Evolutionary conservation across 1,284 basidiomycete genomes (phyloP), one percentile per base, ranked within the genome.

Genomic region (Cutaneotrichosporon cavernicola): DNA sequence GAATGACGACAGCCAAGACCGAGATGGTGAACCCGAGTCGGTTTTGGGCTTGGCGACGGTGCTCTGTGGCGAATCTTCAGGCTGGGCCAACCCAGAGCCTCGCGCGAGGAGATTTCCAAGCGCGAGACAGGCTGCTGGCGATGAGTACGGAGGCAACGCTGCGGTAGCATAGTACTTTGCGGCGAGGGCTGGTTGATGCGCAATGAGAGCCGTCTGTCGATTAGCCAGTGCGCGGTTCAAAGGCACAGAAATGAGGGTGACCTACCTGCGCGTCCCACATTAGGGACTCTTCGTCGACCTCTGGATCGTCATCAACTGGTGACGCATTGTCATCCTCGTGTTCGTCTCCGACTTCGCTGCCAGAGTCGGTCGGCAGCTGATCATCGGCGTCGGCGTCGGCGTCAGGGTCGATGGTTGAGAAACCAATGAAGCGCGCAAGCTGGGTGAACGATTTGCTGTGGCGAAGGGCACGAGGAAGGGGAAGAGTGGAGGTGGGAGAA

Each of bases 201-300:
- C 69, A 31, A 79, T 77, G 14, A 79, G 65, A 4, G 77, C 77
- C 6, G 73, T 70, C 77, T 79, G 46, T 22, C 38, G 13, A 47
- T 57, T 31, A 62, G 51, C 38, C 8, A 40, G 43, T 46, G 43
- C 18, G 43, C 7, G 11, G 43, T n/a, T 46, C 11, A 46, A 46
- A 7, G 18, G 36, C 16, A 14, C 21, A 13, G 14, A 31, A 49
- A 43, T 26, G 26, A 18, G 55, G 40, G 32, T 6, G 0, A 72
- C 76, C 60, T 58, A 76, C 77, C 67, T 78, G 77, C 32, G 77
- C 77, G 61, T 77, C 73, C 76, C 73, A 76, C 71, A 76, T 65
- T 38, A 79, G 55, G 3, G 66, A 68, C 40, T 76, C 73, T 43
- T 74, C 76, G 59, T 77, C 75, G 11, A 69, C 63, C 13, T 68